A percentile compares a stretch with the other conserved stretches of the same genome.
Evolutionary conservation across 306 rosid species (phyloP).

Genomic region (Vicia faba): DNA sequence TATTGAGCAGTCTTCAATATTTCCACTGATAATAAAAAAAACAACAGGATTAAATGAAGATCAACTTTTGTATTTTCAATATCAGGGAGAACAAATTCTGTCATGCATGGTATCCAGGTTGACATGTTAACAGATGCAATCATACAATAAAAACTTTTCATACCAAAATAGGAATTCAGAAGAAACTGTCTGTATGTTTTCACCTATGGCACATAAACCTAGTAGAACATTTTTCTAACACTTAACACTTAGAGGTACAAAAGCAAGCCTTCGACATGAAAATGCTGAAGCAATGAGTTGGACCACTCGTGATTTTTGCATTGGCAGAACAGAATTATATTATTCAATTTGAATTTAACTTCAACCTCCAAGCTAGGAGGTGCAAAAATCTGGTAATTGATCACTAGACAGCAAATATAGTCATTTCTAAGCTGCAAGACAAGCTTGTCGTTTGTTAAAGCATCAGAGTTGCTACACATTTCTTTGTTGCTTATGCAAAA

Average conservation of each 20-base stretch:
- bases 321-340: constrained; percentile 8
- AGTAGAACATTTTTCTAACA: background rate
- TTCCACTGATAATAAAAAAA: background rate
- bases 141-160: background rate
- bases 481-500: background rate
- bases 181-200: constrained; percentile 10
- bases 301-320: constrained; percentile 7
- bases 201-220: background rate
- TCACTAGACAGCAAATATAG: constrained; percentile 1
- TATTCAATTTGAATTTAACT: constrained; percentile 4
- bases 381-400: constrained; percentile 9
- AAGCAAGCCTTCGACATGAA: constrained; percentile 3
- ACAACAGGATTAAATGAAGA: constrained; percentile 5
- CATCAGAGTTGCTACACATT: background rate
- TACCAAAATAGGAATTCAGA: background rate
- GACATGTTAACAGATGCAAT: background rate
- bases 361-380: constrained; percentile 14
- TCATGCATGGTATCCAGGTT: background rate
- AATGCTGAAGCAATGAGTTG: constrained; percentile 9
- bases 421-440: constrained; percentile 29
- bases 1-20: constrained; percentile 1
- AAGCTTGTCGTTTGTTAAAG: constrained; percentile 10
- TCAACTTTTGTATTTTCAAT: background rate
- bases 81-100: background rate
- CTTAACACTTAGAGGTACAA: constrained; percentile 18